phyloP scores from a whole-genome alignment of 1,139 yeast genomes.

The Yamadazyma triangularis region DNA sequence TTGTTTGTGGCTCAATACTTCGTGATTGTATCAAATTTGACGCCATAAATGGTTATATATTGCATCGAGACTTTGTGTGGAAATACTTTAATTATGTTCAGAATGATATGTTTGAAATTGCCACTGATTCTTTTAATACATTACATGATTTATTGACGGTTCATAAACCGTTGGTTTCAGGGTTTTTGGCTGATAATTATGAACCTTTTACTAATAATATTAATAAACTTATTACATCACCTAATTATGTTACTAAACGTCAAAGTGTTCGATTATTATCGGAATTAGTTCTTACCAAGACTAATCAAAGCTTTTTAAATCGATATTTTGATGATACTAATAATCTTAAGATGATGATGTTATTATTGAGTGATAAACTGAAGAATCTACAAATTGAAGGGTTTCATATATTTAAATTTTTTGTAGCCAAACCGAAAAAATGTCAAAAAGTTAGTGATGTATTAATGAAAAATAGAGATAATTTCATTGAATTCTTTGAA shows the following conservation, averaged over 20 bases:
- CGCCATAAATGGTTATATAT: slow-evolving; percentile 54
- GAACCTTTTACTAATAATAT: slow-evolving; percentile 55
- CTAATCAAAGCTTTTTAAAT: slow-evolving; percentile 70
- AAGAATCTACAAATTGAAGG: slow-evolving; percentile 87
- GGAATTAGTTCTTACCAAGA: slow-evolving; percentile 68
- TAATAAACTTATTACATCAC: slow-evolving; percentile 66
- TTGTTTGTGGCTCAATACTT: slow-evolving; percentile 73
- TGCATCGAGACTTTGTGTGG: slow-evolving; percentile 66
- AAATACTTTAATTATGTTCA: slow-evolving; percentile 75
- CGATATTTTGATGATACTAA: slow-evolving; percentile 76
- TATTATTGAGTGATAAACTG: slow-evolving; percentile 80
- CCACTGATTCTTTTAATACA: slow-evolving; percentile 85
- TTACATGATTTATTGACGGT: slow-evolving; percentile 63
- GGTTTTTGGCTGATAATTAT: slow-evolving; percentile 57
- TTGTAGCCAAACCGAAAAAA: slow-evolving; percentile 92
- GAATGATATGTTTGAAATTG: slow-evolving; percentile 76
- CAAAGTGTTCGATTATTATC: slow-evolving; percentile 80
- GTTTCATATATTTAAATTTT: slow-evolving; percentile 86
- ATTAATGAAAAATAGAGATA: slow-evolving; percentile 74
- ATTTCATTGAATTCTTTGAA: slow-evolving; percentile 65
- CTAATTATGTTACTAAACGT: slow-evolving; percentile 86
- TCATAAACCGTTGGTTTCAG: slow-evolving; percentile 66
- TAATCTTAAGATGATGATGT: slow-evolving; percentile 82
- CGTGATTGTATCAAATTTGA: slow-evolving; percentile 86
- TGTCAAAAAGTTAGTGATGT: slow-evolving; percentile 77